Percentiles rank a stretch among this genome's conserved stretches.
phyloP scores from a whole-genome alignment of 1,139 yeast genomes.

The Candida sojae region DNA sequence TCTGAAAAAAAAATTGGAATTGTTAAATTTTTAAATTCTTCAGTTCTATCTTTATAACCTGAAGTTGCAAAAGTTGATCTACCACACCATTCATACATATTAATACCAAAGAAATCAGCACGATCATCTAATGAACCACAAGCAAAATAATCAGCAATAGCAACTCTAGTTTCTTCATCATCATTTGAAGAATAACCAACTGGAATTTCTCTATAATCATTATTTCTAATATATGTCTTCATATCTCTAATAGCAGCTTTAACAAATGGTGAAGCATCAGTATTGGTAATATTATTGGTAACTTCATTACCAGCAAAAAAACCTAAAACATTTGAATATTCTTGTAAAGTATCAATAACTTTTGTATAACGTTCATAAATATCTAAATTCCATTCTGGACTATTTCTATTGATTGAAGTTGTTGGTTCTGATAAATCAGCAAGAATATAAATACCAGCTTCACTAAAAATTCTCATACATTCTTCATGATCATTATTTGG shows the following conservation, averaged over 20 bases:
- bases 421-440: constrained; percentile 89
- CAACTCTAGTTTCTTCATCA: constrained; percentile 66
- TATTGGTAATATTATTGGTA: constrained; percentile 55
- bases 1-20: constrained; percentile 88
- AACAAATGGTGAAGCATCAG: constrained; percentile 71
- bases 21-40: constrained; percentile 61
- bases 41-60: constrained; percentile 66
- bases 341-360: constrained; percentile 79
- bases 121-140: constrained; percentile 69
- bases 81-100: constrained; percentile 93
- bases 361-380: constrained; percentile 75
- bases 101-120: constrained; percentile 88
- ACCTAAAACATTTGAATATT: constrained; percentile 85
- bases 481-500: constrained; percentile 81
- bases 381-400: constrained; percentile 69
- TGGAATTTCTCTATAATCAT: constrained; percentile 73
- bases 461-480: constrained; percentile 83
- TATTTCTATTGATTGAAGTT: constrained; percentile 69
- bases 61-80: constrained; percentile 65
- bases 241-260: constrained; percentile 92
- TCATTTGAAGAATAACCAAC: constrained; percentile 96
- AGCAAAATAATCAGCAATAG: constrained; percentile 79
- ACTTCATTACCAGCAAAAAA: constrained; percentile 94
- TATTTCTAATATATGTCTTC: constrained; percentile 70
- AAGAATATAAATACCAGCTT: constrained; percentile 86